Percentiles rank a stretch among this genome's conserved stretches.
Evolutionary conservation across 768 basidiomycete species (phyloP).

Genomic region (Phaeotremella fagi): DNA sequence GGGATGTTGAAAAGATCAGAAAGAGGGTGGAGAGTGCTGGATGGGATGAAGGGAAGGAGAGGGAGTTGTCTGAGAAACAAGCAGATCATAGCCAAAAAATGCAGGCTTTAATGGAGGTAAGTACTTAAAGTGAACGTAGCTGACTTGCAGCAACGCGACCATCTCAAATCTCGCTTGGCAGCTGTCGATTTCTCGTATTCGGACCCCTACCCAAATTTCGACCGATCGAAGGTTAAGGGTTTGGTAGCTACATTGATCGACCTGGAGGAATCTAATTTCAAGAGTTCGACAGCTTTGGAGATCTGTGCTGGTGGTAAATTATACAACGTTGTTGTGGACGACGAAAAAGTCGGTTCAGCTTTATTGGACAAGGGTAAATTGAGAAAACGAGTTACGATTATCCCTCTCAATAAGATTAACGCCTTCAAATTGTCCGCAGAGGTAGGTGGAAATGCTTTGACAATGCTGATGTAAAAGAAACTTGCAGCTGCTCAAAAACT

Average conservation of each 20-base stretch:
- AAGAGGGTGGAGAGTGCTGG: conserved; percentile 59
- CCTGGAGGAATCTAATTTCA: conserved; percentile 63
- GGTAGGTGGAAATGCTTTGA: conserved; percentile 45
- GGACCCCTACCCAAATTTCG: conserved; percentile 71
- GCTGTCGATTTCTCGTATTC: conserved; percentile 78
- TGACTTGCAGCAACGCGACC: conserved; percentile 42
- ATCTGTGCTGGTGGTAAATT: conserved; percentile 83
- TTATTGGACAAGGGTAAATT: conserved; percentile 72
- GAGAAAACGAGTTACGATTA: conserved; percentile 83
- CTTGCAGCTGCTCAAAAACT: conserved; percentile 64
- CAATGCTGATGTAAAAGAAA: conserved; percentile 58
- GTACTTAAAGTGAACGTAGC: conserved; percentile 16
- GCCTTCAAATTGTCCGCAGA: conserved; percentile 57
- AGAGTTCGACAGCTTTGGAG: conserved; percentile 84
- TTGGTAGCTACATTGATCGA: conserved; percentile 83
- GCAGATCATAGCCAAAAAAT: conserved; percentile 58
- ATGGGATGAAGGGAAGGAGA: conserved; percentile 74
- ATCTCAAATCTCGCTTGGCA: conserved; percentile 61
- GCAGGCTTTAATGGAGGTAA: conserved; percentile 61
- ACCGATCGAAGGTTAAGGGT: conserved; percentile 81
- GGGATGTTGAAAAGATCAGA: conserved; percentile 56
- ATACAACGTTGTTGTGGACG: conserved; percentile 89
- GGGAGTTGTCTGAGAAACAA: conserved; percentile 55
- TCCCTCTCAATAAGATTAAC: conserved; percentile 88
- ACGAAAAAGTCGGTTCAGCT: conserved; percentile 80